Base-by-base conservation (phyloP, 2,329 filamentous ascomycete genomes). In the Arthrobotrys megalospora region DNA sequence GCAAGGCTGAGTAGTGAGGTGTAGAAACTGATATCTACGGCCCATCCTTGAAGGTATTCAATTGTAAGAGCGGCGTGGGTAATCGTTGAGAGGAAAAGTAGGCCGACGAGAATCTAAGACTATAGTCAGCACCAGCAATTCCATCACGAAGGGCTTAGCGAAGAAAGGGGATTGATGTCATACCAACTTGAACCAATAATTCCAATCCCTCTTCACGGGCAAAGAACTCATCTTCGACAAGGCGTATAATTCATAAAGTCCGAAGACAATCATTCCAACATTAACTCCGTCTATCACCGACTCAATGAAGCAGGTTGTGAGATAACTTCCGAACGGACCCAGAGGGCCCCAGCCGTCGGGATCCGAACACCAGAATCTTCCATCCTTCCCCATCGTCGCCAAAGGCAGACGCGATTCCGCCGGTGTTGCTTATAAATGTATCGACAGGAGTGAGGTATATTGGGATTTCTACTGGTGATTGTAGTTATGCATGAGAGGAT, bases 281-380 rank as follows among this genome's bases (percentile, higher is more conserved):
- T 93, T 93, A 32, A 97, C 92, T 1, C 88, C 86, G 38, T 92
- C 90, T 76, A 98, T 89, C 90, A 93, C 94, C 21, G 97, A 89
- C 84, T 99, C 96, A 82, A 98, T 90, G 83, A 99, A 99, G 86
- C 96, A 99, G 47, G 96, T 95, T 14, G 96, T 98, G 82, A 99
- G 94, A 86, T 99, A 96, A 85, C 93, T 97, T 84, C 95, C 89
- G 50, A 77, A 80, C 81, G 90, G 90, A 85, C 94, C 97, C 83
- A 99, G 84, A 21, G 96, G 96, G 0, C 96, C 96, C 96, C 96
- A 99, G 82, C 96, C 96, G 47, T 81, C 72, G 19, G 76, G 64
- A 66, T 73, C 63, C 64, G 69, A 79, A 58, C 76, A 79, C 68
- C 76, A 79, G 52, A 78, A 72, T 34, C 75, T 45, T 36, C 75